Evolutionary conservation across 2,329 filamentous ascomycete species (phyloP).

Genomic region (Westerdykella aurantiaca): DNA sequence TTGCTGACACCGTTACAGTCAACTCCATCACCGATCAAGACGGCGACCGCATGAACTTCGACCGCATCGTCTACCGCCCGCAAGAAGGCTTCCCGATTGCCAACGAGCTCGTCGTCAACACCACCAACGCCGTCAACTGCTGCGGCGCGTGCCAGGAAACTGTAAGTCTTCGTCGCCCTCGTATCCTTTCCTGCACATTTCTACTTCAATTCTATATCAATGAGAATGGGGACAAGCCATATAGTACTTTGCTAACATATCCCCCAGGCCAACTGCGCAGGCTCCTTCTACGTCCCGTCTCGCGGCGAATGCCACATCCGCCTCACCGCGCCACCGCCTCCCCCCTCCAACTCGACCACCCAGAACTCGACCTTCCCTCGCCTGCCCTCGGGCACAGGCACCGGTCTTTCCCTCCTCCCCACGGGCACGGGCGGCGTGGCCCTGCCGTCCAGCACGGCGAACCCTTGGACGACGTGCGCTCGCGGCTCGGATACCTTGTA

Average conservation of each 20-base stretch:
- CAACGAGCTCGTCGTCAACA: slow-evolving; percentile 17
- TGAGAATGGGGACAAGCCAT: neutral
- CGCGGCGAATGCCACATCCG: slow-evolving; percentile 18
- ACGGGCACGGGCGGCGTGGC: slow-evolving; percentile 3
- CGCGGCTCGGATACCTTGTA: slow-evolving; percentile 13
- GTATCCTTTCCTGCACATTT: neutral
- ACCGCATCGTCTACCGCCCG: slow-evolving; percentile 17
- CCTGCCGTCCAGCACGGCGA: slow-evolving; percentile 4
- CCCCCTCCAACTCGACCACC: neutral
- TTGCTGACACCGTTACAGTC: slow-evolving; percentile 9
- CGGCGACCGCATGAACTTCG: slow-evolving; percentile 14
- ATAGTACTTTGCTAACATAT: neutral
- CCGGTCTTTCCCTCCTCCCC: slow-evolving; percentile 2
- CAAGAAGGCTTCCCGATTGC: slow-evolving; percentile 16
- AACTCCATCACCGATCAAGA: slow-evolving; percentile 13
- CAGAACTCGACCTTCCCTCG: neutral
- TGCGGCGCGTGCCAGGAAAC: slow-evolving; percentile 24
- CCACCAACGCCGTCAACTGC: slow-evolving; percentile 10
- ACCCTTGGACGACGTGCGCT: slow-evolving; percentile 3
- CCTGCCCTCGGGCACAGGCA: slow-evolving; percentile 1
- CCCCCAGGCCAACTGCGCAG: slow-evolving; percentile 17
- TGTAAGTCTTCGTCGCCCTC: slow-evolving; percentile 8
- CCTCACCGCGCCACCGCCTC: slow-evolving; percentile 11
- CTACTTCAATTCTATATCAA: neutral
- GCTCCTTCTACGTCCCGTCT: slow-evolving; percentile 19